Evolutionary conservation across 768 basidiomycete genomes (phyloP), one percentile per base, ranked within the genome.

Genomic region (Leccinum barrowsii): DNA sequence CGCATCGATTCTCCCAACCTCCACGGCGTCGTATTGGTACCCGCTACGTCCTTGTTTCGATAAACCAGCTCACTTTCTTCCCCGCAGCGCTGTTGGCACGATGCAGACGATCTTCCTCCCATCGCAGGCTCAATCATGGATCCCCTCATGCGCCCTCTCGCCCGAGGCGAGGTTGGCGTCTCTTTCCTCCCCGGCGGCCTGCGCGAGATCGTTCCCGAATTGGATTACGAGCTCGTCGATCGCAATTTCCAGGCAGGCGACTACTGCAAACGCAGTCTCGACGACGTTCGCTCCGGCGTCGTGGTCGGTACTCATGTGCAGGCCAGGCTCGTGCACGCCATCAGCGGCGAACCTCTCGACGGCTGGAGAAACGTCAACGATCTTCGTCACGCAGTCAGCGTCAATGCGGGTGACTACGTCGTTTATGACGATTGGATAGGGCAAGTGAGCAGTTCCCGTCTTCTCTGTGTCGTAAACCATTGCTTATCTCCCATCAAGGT

Each of bases 341-440:
- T 95, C 58, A 89, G 79, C 59, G 78, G 77, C 13, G 80, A 82
- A 57, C 69, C 74, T 28, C 65, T 92, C 28, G 75, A 81, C 4
- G 85, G 80, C 7, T 94, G 89, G 90, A 80, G 81, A 62, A 77
- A 79, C 10, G 64, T 78, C 56, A 75, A 80, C 40, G 84, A 89
- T 51, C 69, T 94, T 24, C 79, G 82, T 63, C 77, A 78, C 22
- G 78, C 80, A 24, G 73, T 78, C 32, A 82, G 85, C 28, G 80
- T 89, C 24, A 89, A 89, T 58, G 79, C 89, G 40, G 87, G 89
- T 6, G 92, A 94, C 72, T 91, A 87, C 75, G 90, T 95, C 50
- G 76, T 86, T 17, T 84, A 85, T 66, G 83, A 89, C 63, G 84
- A 92, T 70, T 97, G 94, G 94, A 77, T 96, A 66, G 94, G 94